Conservation (phyloP, 2,329 filamentous ascomycete species). For the Colletotrichum echinochloae region DNA sequence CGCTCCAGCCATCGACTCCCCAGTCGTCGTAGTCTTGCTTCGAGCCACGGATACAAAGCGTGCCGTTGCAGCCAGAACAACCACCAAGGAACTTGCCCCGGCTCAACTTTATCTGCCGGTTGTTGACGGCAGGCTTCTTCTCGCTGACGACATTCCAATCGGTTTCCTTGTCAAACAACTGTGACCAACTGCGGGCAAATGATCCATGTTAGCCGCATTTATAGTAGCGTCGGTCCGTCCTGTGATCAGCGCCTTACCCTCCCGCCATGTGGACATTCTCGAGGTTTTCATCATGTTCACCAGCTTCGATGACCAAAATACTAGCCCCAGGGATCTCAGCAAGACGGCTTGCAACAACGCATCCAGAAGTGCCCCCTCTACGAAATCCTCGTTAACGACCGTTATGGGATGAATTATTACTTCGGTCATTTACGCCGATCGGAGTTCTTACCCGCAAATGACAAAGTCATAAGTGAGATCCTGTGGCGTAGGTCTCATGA, state of each 20-base stretch:
- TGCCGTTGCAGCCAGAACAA: slow-evolving; percentile 62
- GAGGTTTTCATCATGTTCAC: slow-evolving; percentile 55
- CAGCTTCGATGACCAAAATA: slow-evolving; percentile 54
- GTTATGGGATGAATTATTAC: not conserved
- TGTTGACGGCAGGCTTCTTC: slow-evolving; percentile 53
- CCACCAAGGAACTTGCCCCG: slow-evolving; percentile 63
- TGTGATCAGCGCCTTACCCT: slow-evolving; percentile 49
- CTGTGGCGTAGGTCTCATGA: slow-evolving; percentile 27
- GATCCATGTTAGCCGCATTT: not conserved
- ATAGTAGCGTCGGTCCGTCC: too few species aligned
- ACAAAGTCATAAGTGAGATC: slow-evolving; percentile 34
- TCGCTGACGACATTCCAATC: slow-evolving; percentile 64
- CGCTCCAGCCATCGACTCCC: slow-evolving; percentile 66
- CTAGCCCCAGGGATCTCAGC: slow-evolving; percentile 49
- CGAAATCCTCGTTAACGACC: slow-evolving; percentile 36
- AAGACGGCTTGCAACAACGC: slow-evolving; percentile 53
- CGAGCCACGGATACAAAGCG: slow-evolving; percentile 60
- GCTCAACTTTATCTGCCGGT: slow-evolving; percentile 59
- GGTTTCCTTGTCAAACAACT: slow-evolving; percentile 54
- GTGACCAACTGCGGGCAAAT: slow-evolving; percentile 14
- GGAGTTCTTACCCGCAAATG: slow-evolving; percentile 28
- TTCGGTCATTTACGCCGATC: not conserved
- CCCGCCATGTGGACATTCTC: slow-evolving; percentile 65
- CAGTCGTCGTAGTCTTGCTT: slow-evolving; percentile 67
- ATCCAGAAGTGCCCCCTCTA: slow-evolving; percentile 52